Evolutionary conservation across 2,329 filamentous ascomycete genomes (phyloP).

Genomic region (Epichloe typhina): DNA sequence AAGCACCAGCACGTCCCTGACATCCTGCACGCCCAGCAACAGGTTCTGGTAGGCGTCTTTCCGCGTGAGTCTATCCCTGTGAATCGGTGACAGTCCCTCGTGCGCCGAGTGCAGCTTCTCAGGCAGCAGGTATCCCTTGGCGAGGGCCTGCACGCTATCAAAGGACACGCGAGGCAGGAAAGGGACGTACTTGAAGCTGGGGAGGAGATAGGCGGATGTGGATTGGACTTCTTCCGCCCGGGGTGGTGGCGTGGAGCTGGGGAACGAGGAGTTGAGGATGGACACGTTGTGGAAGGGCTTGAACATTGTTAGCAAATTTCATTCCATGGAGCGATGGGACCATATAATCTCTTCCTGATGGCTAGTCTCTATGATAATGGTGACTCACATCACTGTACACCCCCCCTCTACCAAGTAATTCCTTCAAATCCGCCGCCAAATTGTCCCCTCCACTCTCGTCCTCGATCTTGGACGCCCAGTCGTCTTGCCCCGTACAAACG

Average conservation of each 20-base stretch:
- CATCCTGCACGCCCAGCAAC: conserved; percentile 45
- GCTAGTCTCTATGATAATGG: too few species aligned
- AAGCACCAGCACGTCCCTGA: conserved; percentile 60
- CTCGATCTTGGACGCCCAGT: conserved; percentile 79
- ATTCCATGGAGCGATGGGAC: too few species aligned
- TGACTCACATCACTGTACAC: conserved; percentile 50
- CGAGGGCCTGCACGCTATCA: conserved; percentile 41
- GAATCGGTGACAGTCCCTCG: conserved; percentile 42
- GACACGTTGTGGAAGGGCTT: conserved; percentile 77
- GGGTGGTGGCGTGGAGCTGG: conserved; percentile 35
- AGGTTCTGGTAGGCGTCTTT: conserved; percentile 38
- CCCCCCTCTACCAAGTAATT: conserved; percentile 53
- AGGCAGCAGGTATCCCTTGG: conserved; percentile 52
- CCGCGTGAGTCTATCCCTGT: conserved; percentile 36
- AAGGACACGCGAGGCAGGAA: conserved; percentile 51
- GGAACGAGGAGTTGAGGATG: conserved; percentile 64
- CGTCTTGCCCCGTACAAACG: conserved; percentile 63
- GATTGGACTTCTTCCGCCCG: conserved; percentile 32
- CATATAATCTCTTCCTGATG: too few species aligned
- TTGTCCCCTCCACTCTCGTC: conserved; percentile 58
- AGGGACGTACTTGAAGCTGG: conserved; percentile 70
- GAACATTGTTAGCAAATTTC: neutral
- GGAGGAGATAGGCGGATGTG: conserved; percentile 63
- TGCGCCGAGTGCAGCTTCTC: conserved; percentile 48
- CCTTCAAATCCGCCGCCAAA: conserved; percentile 59